A percentile compares a stretch with the other conserved stretches of the same genome.
Evolutionary conservation across 2,329 filamentous ascomycete genomes (phyloP).

Genomic region (Penicillium sp.): DNA sequence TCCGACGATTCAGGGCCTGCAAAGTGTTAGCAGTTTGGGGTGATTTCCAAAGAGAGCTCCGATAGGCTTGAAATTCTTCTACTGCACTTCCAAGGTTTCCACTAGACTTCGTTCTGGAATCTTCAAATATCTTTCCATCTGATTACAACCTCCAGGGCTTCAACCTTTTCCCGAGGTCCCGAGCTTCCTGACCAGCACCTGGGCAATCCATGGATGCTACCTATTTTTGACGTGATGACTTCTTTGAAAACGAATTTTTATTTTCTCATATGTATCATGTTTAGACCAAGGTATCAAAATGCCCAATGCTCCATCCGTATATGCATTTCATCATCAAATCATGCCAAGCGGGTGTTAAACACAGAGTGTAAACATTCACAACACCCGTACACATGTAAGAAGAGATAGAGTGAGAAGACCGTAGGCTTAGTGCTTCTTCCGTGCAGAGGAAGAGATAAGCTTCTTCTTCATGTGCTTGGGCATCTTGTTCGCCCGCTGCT

Average conservation of each 20-base stretch:
- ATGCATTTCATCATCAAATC: constrained; percentile 34
- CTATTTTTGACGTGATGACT: neutral
- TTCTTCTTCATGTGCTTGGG: constrained; percentile 92
- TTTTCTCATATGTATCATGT: constrained; percentile 18
- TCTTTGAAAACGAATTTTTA: neutral
- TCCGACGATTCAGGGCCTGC: constrained; percentile 1
- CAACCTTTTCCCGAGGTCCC: too few relatives aligned
- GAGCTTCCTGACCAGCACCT: too few relatives aligned
- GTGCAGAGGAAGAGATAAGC: constrained; percentile 32
- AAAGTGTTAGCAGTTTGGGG: constrained; percentile 14
- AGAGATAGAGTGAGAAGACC: constrained; percentile 14
- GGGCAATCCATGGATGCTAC: neutral
- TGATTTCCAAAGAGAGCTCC: constrained; percentile 48
- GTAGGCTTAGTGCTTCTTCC: constrained; percentile 38
- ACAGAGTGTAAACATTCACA: constrained; percentile 14
- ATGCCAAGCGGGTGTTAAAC: constrained; percentile 21
- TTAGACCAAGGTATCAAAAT: constrained; percentile 29
- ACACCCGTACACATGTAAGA: constrained; percentile 16
- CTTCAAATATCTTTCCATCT: neutral
- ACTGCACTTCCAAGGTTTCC: too few relatives aligned
- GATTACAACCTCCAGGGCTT: neutral
- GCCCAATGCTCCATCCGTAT: constrained; percentile 31
- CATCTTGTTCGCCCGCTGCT: constrained; percentile 92
- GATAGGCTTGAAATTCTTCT: constrained; percentile 27
- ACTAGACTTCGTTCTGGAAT: too few relatives aligned